Base-by-base conservation (phyloP, 2,329 filamentous ascomycete species). In the Penicillium sp. region DNA sequence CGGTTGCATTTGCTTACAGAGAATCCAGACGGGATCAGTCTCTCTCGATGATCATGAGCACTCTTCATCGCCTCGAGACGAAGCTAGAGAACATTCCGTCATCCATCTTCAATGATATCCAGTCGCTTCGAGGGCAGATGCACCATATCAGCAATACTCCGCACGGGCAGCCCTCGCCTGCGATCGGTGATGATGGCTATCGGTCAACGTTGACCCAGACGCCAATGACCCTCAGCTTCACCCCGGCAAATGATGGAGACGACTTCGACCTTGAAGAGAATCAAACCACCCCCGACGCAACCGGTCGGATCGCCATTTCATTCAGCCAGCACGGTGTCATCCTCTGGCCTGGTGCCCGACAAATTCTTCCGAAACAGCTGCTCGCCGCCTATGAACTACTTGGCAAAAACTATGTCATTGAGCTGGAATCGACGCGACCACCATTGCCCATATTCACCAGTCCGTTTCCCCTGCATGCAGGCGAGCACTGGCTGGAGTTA, bases 31-130 rank as follows among this genome's bases (percentile, higher is more conserved):
- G 79, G 47, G 79, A 82, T 52, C 77, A 80, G 49, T 81, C 79
- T 3, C 74, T 82, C 62, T 73, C 76, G 24, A 75, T 81, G 63
- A 79, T 81, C 28, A 81, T 81, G 65, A 81, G 79, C 59, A 79
- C 79, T 10, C 74, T 82, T 23, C 74, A 79, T 64, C 72, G 79
- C 12, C 70, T 82, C 16, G 79, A 82, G 62, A 71, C 74, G 4
- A 82, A 81, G 60, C 69, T 82, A 36, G 79, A 82, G 58, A 72
- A 74, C 47, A 64, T 80, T 13, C 76, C 78, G 1, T 62, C 55
- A 4, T 61, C 64, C 6, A 59, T 73, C 28, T 56, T 60, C 16
- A 61, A 59, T 47, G 67, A 72, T 21, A 56, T 72, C 15, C 46
- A 68, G 57, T 51, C 72, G 56, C 50, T 72, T 62, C 57, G 69